A percentile compares a stretch with the other conserved stretches of the same genome.
Evolutionary conservation across 2,329 filamentous ascomycete genomes (phyloP).

Genomic region (Ilyonectria destructans): DNA sequence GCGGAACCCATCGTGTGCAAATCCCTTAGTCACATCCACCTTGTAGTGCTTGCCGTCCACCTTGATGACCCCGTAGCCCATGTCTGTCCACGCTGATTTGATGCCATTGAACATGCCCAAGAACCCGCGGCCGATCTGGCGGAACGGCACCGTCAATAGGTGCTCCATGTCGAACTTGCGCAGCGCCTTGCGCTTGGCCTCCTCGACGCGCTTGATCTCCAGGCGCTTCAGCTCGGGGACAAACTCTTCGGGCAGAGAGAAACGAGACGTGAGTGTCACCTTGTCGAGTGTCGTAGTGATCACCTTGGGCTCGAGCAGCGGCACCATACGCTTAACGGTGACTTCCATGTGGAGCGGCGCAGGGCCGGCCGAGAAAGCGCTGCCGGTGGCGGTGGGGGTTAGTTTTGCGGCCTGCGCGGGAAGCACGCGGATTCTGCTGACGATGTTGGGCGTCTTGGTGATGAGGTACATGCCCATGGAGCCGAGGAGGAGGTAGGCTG

Average conservation of each 20-base stretch:
- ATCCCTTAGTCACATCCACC: slow-evolving; percentile 71
- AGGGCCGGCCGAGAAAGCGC: slow-evolving; percentile 18
- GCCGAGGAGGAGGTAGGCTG: slow-evolving; percentile 73
- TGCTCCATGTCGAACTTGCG: slow-evolving; percentile 70
- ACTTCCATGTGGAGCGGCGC: slow-evolving; percentile 67
- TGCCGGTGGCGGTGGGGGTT: slow-evolving; percentile 35
- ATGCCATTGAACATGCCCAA: slow-evolving; percentile 62
- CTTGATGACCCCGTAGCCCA: slow-evolving; percentile 69
- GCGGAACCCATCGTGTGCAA: slow-evolving; percentile 72
- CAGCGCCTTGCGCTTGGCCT: slow-evolving; percentile 56
- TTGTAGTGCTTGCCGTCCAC: slow-evolving; percentile 68
- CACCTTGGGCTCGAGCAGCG: slow-evolving; percentile 63
- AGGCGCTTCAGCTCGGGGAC: slow-evolving; percentile 55
- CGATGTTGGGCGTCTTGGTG: slow-evolving; percentile 70
- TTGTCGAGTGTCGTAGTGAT: slow-evolving; percentile 56
- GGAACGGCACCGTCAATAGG: slow-evolving; percentile 72
- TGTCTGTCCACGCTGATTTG: slow-evolving; percentile 68
- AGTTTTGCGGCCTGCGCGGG: slow-evolving; percentile 53
- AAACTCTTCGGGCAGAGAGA: slow-evolving; percentile 58
- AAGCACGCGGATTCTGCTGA: slow-evolving; percentile 72
- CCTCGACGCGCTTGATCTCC: slow-evolving; percentile 55
- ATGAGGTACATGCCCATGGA: slow-evolving; percentile 74
- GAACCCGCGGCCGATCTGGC: slow-evolving; percentile 63
- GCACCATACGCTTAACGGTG: slow-evolving; percentile 65
- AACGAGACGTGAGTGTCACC: slow-evolving; percentile 56